A percentile compares a stretch with the other conserved stretches of the same genome.
phyloP scores from a whole-genome alignment of 1,284 basidiomycete species.

The Entoloma clypeatum region DNA sequence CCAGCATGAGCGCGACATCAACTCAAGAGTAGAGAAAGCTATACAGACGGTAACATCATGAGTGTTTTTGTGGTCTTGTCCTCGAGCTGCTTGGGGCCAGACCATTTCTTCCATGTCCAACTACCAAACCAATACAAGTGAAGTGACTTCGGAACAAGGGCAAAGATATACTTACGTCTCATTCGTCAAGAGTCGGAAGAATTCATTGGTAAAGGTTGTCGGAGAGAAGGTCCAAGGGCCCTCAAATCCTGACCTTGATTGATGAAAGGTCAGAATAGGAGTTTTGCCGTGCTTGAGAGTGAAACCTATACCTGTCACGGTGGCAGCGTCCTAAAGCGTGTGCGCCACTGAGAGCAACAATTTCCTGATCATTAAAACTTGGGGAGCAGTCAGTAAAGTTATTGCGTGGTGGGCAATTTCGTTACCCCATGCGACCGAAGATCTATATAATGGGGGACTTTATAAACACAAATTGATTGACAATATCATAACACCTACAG shows the following conservation, averaged over 20 bases:
- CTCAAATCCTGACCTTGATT: constrained; percentile 75
- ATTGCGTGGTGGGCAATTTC: constrained; percentile 2
- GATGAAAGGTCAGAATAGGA: background rate
- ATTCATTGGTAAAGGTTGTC: constrained; percentile 87
- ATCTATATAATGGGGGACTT: constrained; percentile 43
- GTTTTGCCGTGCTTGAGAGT: background rate
- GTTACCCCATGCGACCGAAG: constrained; percentile 85
- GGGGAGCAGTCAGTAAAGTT: constrained; percentile 6
- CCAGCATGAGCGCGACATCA: constrained; percentile 7
- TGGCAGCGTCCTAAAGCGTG: constrained; percentile 97
- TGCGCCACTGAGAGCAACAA: constrained; percentile 91
- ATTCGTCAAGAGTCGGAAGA: constrained; percentile 82
- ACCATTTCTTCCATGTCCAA: constrained; percentile 86
- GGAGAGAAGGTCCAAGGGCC: constrained; percentile 92
- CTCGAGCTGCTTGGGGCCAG: constrained; percentile 90
- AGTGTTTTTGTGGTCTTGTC: constrained; percentile 86
- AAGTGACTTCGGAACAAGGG: constrained; percentile 1
- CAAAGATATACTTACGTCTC: constrained; percentile 62
- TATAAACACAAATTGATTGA: constrained; percentile 6
- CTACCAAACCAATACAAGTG: too few relatives aligned
- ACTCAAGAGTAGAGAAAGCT: background rate
- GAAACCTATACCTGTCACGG: constrained; percentile 50
- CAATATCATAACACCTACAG: constrained; percentile 38
- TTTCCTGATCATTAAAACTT: constrained; percentile 93
- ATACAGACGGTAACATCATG: constrained; percentile 91